These are phyloP conservation scores for Nicotiana knightiana DNA, from an alignment of 257 asterid species.

Conservation along the genomic window DNA sequence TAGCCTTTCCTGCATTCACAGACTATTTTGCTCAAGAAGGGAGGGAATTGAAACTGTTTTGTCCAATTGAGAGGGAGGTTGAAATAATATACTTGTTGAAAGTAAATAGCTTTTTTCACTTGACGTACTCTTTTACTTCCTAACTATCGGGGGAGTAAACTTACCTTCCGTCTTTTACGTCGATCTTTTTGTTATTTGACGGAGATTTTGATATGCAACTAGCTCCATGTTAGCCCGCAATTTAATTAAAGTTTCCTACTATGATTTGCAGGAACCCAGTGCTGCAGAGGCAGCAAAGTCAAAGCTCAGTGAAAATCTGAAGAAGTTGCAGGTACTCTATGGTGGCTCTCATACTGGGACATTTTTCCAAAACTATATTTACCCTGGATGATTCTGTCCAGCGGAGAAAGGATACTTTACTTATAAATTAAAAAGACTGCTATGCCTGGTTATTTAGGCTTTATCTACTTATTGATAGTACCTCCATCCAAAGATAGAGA, in stretches of 20 bases:
- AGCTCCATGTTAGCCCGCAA: background rate
- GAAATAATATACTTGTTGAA: background rate
- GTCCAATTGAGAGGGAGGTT: background rate
- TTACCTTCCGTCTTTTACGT: background rate
- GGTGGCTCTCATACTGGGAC: too few species aligned
- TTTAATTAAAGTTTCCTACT: background rate
- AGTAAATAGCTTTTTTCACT: background rate
- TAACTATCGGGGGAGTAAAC: background rate
- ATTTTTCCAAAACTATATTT: too few species aligned
- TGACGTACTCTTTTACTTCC: background rate
- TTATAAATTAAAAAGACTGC: background rate
- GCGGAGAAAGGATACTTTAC: background rate
- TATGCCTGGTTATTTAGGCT: background rate
- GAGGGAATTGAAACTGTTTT: background rate
- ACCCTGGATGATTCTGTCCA: too few species aligned
- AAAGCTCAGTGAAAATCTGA: constrained; percentile 74
- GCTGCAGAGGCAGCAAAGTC: constrained; percentile 53
- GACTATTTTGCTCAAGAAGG: background rate
- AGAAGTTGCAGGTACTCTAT: constrained; percentile 63
- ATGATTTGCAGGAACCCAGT: constrained; percentile 55
- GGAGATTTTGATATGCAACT: background rate
- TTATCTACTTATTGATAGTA: background rate
- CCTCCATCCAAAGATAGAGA: background rate
- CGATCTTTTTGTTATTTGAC: background rate
- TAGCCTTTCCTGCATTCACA: constrained; percentile 5